Base-by-base conservation (phyloP, 768 basidiomycete genomes). In the Trametes elegans region DNA sequence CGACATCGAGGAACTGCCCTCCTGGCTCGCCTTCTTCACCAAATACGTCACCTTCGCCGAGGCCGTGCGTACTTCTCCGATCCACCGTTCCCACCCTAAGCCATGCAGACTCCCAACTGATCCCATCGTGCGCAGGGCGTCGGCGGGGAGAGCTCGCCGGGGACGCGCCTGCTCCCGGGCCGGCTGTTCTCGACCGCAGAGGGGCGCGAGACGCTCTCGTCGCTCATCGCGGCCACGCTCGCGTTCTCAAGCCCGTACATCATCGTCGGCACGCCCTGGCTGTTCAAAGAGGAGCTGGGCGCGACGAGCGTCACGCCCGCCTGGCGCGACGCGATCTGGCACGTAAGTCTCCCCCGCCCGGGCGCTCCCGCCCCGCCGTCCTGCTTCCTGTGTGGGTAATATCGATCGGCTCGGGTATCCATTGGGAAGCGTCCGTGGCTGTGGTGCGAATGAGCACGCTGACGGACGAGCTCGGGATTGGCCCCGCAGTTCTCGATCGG, bases 241-340 rank as follows among this genome's bases (percentile, higher is more conserved):
- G 58, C 57, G 47, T 64, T 55, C 53, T 62, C 60, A 42, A 56
- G 27, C 14, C 67, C 65, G 1, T 63, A 65, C 54, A 58, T 69
- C 41, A 50, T 63, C 26, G 62, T 50, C 1, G 66, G 56, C n/a
- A 62, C 66, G 7, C 66, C 68, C 1, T 59, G 56, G 31, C 48
- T 63, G 24, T 69, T 52, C 48, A 49, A 57, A 8, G 49, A 49
- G 26, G 42, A 57, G 42, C 44, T 38, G 8, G 41, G 62, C 8
- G 40, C 63, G 35, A 69, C 66, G 7, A 63, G 65, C 27, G 60
- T 66, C 19, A 69, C 66, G 3, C 68, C 66, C 3, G 65, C 66
- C 6, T 69, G 68, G 68, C 38, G 62, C 7, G 49, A 57, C 38
- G 57, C 65, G 13, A 57, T 68, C 16, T 69, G 68, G 68, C 65